Evolutionary conservation across 345 rosid genomes (phyloP).

Genomic region (Eucalyptus curtisii): DNA sequence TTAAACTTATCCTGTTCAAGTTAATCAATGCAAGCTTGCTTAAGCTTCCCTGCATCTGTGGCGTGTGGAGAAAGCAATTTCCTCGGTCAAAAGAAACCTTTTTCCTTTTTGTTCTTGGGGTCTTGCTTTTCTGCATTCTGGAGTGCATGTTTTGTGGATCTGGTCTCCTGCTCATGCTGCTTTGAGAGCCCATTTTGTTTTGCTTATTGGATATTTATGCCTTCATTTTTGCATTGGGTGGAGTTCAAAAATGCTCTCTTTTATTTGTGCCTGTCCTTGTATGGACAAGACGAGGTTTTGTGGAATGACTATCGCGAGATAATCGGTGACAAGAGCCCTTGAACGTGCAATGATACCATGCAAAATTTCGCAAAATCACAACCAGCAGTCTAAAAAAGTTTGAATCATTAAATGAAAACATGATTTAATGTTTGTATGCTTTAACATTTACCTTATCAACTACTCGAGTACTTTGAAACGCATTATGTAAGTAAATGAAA

Average conservation of each 20-base stretch:
- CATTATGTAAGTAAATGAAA: background rate
- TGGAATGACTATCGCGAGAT: background rate
- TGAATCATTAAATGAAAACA: background rate
- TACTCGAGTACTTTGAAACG: background rate
- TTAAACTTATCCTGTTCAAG: background rate
- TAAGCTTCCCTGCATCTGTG: background rate
- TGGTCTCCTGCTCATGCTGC: background rate
- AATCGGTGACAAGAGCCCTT: background rate
- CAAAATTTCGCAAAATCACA: too few relatives aligned
- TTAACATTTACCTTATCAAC: accelerated
- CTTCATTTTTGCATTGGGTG: background rate
- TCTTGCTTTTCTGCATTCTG: background rate
- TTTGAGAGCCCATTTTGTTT: background rate
- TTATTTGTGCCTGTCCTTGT: background rate
- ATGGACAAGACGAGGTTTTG: background rate
- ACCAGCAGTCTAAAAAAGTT: accelerated
- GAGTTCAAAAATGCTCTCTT: background rate
- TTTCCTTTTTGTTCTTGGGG: background rate
- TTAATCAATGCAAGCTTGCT: background rate
- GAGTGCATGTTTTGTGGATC: background rate
- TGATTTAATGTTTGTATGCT: background rate
- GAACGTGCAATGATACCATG: accelerated
- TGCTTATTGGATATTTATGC: background rate
- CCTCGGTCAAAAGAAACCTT: background rate
- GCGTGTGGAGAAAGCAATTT: background rate